phyloP scores from a whole-genome alignment of 108 stramenopile genomes.

The Poteriospumella lacustris region DNA sequence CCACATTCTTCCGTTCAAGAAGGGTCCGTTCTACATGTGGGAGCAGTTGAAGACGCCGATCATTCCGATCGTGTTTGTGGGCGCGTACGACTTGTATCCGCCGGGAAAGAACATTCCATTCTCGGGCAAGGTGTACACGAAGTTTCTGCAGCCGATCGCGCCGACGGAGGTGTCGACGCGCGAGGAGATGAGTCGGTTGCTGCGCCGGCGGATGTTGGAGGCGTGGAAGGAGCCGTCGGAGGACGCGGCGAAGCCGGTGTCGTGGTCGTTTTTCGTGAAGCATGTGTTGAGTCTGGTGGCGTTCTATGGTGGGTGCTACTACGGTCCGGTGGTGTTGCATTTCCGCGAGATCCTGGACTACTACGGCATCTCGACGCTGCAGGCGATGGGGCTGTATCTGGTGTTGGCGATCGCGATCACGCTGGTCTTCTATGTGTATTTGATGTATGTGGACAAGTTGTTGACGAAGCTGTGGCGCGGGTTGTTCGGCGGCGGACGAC shows the following conservation, averaged over 20 bases:
- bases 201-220: conserved; percentile 20
- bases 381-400: neutral
- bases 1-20: conserved; percentile 9
- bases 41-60: conserved; percentile 50
- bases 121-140: conserved; percentile 9
- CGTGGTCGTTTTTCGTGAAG: neutral
- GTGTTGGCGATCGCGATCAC: neutral
- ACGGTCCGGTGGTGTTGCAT: neutral
- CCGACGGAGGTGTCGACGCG: neutral
- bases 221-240: neutral
- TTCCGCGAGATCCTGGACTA: neutral
- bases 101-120: conserved; percentile 10
- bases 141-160: neutral
- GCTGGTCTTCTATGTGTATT: conserved; percentile 17
- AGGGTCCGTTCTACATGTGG: conserved; percentile 49
- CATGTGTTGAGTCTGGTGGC: neutral
- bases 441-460: conserved; percentile 17
- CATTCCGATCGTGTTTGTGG: conserved; percentile 39
- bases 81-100: conserved; percentile 44
- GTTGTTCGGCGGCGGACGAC: too few species aligned
- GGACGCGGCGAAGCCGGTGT: neutral
- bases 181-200: neutral
- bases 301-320: neutral
- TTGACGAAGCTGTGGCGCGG: too few species aligned
- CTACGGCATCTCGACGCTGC: neutral